Evolutionary conservation across 2,329 filamentous ascomycete species (phyloP).

Genomic region (Claviceps digitariae): DNA sequence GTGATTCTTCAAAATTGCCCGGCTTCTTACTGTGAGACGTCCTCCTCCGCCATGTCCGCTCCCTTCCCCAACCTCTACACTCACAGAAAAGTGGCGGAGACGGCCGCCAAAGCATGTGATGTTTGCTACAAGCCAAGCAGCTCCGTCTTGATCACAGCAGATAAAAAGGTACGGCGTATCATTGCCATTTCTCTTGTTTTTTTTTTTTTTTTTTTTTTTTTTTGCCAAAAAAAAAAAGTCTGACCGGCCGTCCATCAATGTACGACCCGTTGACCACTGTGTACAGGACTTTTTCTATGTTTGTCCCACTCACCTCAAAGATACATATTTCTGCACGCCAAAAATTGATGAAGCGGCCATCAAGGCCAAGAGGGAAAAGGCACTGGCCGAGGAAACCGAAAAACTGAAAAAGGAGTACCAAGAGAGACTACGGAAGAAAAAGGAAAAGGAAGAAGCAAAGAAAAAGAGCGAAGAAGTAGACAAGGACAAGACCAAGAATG

Average conservation of each 20-base stretch:
- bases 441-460: conserved; percentile 48
- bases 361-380: conserved; percentile 47
- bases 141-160: conserved; percentile 77
- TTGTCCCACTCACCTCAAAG: conserved; percentile 70
- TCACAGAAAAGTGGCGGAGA: conserved; percentile 74
- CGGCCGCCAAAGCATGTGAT: conserved; percentile 71
- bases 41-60: conserved; percentile 8
- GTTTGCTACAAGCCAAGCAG: conserved; percentile 83
- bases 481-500: conserved; percentile 21
- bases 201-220: background rate
- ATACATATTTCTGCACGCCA: conserved; percentile 65
- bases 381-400: conserved; percentile 49
- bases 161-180: conserved; percentile 56
- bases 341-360: conserved; percentile 55
- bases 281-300: conserved; percentile 76
- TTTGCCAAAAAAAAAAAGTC: too few relatives aligned
- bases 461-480: conserved; percentile 30
- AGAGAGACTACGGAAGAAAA: conserved; percentile 54
- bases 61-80: conserved; percentile 66
- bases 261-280: background rate
- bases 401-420: conserved; percentile 65
- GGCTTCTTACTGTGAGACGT: background rate
- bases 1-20: background rate
- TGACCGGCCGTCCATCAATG: background rate
- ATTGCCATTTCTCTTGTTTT: background rate